Base-by-base conservation (phyloP, 768 basidiomycete genomes). In the Tylopilus sp. region DNA sequence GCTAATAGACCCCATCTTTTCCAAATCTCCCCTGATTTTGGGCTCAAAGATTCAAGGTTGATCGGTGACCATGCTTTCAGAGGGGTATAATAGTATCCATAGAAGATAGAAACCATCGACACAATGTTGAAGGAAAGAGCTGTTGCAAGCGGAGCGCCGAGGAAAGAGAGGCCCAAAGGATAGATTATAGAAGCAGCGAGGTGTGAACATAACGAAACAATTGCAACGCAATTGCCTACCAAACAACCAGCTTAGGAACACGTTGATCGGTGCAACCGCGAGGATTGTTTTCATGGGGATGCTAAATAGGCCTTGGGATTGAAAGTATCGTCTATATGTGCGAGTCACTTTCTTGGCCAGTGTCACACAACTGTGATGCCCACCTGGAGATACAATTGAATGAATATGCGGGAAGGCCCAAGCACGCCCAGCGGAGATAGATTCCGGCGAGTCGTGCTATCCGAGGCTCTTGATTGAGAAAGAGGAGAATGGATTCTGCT, bases 121-220 rank as follows among this genome's bases (percentile, higher is more conserved):
- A 93, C n/a, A n/a, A n/a, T n/a, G n/a, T n/a, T n/a, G n/a, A n/a
- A n/a, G n/a, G n/a, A n/a, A n/a, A n/a, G n/a, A 0, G 89, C 84
- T 3, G 93, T 93, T 2, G 95, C 89, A 19, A 98, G 76, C 0
- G 96, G 96, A 4, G 94, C 96, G 14, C 96, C 96, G 47, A 89
- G 83, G 71, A 91, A 98, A 1, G 95, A 95, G 4, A 98, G 75
- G 14, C 88, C 77, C 51, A 97, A 72, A 6, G 82, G 74, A 30
- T 80, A 63, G 1, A 70, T 66, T 70, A 37, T 0, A 19, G 31
- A 38, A 45, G 24, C n/a, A 26, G 29, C 28, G 29, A n/a, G 45
- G 24, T 12, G 22, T 61, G 47, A 55, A 22, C 25, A 37, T 28
- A 40, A 14, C 21, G 46, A 43, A 41, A 42, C 12, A 29, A 36